Percentiles rank a stretch among this genome's conserved stretches.
These are phyloP conservation scores for Actinomortierella ambigua DNA, from an alignment of 371 early-diverging fungal genomes.

Conservation along the genomic window DNA sequence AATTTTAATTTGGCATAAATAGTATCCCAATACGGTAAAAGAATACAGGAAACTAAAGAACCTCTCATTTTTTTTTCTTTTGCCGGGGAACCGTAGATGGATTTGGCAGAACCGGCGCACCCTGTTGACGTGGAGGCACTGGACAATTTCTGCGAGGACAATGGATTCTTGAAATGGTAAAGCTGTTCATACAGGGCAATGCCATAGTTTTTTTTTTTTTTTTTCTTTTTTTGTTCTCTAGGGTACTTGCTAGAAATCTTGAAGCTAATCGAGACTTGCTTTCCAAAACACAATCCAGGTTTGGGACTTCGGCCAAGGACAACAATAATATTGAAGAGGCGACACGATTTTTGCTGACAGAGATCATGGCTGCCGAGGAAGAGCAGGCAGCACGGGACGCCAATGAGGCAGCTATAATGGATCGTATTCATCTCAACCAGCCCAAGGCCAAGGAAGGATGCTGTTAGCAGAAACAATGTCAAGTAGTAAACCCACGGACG, in stretches of 20 bases:
- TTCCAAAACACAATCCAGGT: slow-evolving; percentile 48
- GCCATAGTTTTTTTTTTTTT: no score
- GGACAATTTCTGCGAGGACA: slow-evolving; percentile 59
- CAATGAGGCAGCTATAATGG: slow-evolving; percentile 18
- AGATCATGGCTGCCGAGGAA: slow-evolving; percentile 41
- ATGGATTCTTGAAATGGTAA: slow-evolving; percentile 65
- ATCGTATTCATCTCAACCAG: slow-evolving; percentile 25
- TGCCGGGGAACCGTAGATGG: slow-evolving; percentile 23
- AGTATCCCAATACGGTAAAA: no score
- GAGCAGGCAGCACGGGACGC: slow-evolving; percentile 23
- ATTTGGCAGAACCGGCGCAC: slow-evolving; percentile 17
- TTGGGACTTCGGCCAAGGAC: slow-evolving; percentile 70
- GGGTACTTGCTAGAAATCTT: no score
- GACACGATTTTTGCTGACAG: slow-evolving; percentile 54
- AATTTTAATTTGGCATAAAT: not conserved
- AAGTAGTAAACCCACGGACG: no score
- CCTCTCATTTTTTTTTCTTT: not conserved
- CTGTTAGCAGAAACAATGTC: slow-evolving; percentile 9
- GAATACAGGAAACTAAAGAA: no score
- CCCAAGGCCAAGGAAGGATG: slow-evolving; percentile 31
- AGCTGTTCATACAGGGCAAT: no score
- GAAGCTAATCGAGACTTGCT: not conserved
- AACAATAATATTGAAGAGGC: slow-evolving; percentile 72
- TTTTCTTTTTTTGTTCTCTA: no score
- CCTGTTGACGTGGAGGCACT: slow-evolving; percentile 49